Percentiles rank a stretch among this genome's conserved stretches.
Conservation (phyloP, 2,329 filamentous ascomycete genomes). For the Xylariaceae sp. region DNA sequence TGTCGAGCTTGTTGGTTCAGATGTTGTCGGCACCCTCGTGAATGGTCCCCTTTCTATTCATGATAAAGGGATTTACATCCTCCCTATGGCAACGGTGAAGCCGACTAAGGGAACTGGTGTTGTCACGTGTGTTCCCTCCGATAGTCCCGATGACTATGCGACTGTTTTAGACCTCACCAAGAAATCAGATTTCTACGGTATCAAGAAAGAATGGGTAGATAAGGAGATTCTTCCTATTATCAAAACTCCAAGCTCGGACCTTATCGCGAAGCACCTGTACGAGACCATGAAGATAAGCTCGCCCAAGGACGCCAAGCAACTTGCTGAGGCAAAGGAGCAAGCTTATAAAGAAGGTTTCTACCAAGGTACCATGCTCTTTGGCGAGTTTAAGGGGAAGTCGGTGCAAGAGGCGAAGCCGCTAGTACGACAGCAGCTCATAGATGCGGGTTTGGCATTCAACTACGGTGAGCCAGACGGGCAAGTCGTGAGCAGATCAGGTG, state of each 20-base stretch:
- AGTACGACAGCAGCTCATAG: slow-evolving; percentile 74
- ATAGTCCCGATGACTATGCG: slow-evolving; percentile 93
- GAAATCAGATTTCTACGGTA: slow-evolving; percentile 94
- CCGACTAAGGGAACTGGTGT: slow-evolving; percentile 95
- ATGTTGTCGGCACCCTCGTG: slow-evolving; percentile 84
- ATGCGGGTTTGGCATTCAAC: slow-evolving; percentile 76
- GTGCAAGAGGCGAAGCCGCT: slow-evolving; percentile 86
- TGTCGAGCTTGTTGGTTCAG: slow-evolving; percentile 71
- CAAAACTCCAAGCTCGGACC: slow-evolving; percentile 76
- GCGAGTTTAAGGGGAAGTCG: slow-evolving; percentile 82
- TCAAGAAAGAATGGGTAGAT: slow-evolving; percentile 95
- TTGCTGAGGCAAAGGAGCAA: slow-evolving; percentile 90
- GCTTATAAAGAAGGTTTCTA: slow-evolving; percentile 98
- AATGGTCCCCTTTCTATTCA: slow-evolving; percentile 86
- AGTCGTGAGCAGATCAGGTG: slow-evolving; percentile 86
- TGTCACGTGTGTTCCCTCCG: slow-evolving; percentile 91
- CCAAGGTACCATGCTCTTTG: slow-evolving; percentile 84
- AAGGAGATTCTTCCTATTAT: slow-evolving; percentile 88
- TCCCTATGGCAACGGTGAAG: slow-evolving; percentile 93
- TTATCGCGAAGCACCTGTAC: slow-evolving; percentile 78
- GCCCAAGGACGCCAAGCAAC: slow-evolving; percentile 87
- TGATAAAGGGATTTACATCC: slow-evolving; percentile 76
- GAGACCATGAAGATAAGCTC: slow-evolving; percentile 96
- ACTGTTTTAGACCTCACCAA: slow-evolving; percentile 85
- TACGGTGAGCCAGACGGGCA: slow-evolving; percentile 81